Base-by-base conservation (phyloP, 2,329 filamentous ascomycete species). In the Capronia americana region DNA sequence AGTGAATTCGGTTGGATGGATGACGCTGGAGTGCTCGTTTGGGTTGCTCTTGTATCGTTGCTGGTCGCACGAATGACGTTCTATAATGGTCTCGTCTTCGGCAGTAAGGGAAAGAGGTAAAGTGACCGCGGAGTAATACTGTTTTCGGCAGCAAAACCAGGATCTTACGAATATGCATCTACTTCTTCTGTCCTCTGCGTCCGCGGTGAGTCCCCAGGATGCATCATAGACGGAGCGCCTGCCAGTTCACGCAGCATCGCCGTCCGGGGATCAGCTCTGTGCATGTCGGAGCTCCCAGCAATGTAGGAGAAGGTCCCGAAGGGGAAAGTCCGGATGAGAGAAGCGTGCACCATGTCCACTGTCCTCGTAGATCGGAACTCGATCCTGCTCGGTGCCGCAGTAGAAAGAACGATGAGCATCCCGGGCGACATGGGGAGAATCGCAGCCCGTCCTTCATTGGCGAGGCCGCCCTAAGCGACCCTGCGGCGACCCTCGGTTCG, bases 61-160 rank as follows among this genome's bases (percentile, higher is more conserved):
- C 53, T 38, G 38, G 41, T 65, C 57, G 63, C 51, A 57, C 28
- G 38, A 20, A 51, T 57, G 63, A 65, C 44, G 50, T 61, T 61
- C 55, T 2, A 30, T 20, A 41, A 41, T 44, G 41, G 30, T 50
- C 26, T 59, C 11, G 57, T 59, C 28, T 63, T 57, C 14, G 32
- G 46, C 44, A 53, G 61, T 57, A 32, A 23, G 58, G 30, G 41
- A 23, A 34, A 61, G 58, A 53, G 48, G 24, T 53, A 12, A 53
- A 26, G 57, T 61, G 30, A 28, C 28, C 30, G 17, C 38, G 58
- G 48, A 51, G 48, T 51, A 61, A 44, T 54, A 24, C 58, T 61
- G 46, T 51, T 51, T 54, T 6, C 30, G 46, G 58, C 24, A 61
- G 58, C n/a, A 53, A 61, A 41, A 12, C 58, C 58, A 61, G 46